A percentile compares a stretch with the other conserved stretches of the same genome.
Conservation (phyloP, 2,329 filamentous ascomycete species). For the Colletotrichum gloeosporioides region DNA sequence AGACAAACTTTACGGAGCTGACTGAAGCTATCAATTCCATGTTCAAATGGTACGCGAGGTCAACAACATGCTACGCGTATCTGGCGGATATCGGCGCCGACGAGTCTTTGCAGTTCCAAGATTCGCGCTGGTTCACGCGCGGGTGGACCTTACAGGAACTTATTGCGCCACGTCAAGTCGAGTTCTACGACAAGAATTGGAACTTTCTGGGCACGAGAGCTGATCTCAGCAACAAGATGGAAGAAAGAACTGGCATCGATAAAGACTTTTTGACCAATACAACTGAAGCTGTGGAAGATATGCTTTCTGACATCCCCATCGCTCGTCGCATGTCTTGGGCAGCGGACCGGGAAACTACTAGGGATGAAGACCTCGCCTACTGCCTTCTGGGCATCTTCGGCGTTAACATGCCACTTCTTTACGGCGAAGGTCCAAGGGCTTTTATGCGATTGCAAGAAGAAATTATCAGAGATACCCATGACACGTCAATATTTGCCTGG, state of each 20-base stretch:
- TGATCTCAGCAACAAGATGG: not conserved
- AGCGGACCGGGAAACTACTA: conserved; percentile 24
- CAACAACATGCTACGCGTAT: not conserved
- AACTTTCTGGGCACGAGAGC: not conserved
- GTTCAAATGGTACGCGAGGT: not conserved
- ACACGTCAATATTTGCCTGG: not conserved
- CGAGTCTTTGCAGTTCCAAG: too few species aligned
- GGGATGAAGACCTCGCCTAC: conserved; percentile 28
- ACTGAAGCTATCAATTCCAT: not conserved
- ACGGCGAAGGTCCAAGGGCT: conserved; percentile 28
- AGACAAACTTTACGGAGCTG: not conserved
- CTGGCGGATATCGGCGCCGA: not conserved
- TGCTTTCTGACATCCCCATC: not conserved
- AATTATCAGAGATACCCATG: not conserved
- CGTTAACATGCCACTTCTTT: conserved; percentile 29
- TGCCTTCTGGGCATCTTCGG: conserved; percentile 30
- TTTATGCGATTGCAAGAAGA: conserved; percentile 23
- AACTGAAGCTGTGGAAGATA: not conserved
- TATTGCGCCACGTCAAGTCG: not conserved
- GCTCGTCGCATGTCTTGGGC: conserved; percentile 29
- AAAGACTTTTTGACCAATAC: not conserved
- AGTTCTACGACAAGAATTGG: not conserved
- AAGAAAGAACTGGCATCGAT: not conserved
- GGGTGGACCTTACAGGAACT: not conserved
- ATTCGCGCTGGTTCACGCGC: not conserved